These are phyloP conservation scores for Fusarium tuaranense DNA, from an alignment of 2,329 filamentous ascomycete genomes.

Conservation along the genomic window DNA sequence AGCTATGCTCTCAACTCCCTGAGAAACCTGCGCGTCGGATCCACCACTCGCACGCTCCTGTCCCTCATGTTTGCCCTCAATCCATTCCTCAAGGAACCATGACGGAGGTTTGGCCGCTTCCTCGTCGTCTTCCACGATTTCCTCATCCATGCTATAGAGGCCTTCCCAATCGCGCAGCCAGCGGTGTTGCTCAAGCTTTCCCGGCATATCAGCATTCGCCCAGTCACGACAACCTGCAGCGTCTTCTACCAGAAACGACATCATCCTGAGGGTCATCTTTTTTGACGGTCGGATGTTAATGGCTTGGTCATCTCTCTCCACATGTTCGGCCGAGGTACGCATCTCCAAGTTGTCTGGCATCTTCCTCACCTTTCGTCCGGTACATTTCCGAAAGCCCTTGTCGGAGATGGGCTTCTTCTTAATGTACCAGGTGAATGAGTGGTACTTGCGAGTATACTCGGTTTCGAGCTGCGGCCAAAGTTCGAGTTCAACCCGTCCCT, in stretches of 20 bases:
- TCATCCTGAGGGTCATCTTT: neutral
- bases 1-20: neutral
- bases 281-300: neutral
- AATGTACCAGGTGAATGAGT: neutral
- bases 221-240: neutral
- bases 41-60: neutral
- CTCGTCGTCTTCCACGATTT: neutral
- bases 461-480: conserved; percentile 16
- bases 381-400: neutral
- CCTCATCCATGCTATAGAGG: neutral
- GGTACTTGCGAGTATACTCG: conserved; percentile 4
- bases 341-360: neutral
- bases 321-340: neutral
- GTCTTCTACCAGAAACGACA: neutral
- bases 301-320: neutral
- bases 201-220: neutral
- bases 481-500: neutral
- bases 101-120: neutral
- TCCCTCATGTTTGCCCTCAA: neutral
- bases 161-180: neutral
- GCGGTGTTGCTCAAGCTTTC: neutral
- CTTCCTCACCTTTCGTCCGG: fast-evolving
- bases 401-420: neutral
- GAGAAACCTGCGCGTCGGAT: neutral
- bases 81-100: neutral